A percentile compares a stretch with the other conserved stretches of the same genome.
Conservation (phyloP, 805 yeast genomes). For the Barnettozyma sucrosica region DNA sequence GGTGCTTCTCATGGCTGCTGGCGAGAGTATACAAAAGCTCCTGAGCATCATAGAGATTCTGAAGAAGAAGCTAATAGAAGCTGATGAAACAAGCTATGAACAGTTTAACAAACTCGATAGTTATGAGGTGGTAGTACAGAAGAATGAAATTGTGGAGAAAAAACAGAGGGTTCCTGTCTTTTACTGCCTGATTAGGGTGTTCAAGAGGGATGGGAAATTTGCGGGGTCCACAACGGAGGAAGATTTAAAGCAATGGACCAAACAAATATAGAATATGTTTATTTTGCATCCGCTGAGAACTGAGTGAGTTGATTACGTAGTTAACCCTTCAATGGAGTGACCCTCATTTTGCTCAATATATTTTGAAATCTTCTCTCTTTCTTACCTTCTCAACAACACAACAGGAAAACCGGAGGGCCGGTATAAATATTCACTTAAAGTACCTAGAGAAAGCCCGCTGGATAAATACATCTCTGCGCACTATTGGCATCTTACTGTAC, state of each 20-base stretch:
- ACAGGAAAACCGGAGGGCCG: not conserved
- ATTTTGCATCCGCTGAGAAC: no score
- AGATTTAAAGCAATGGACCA: conserved; percentile 19
- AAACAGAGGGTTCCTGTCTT: conserved; percentile 18
- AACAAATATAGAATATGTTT: not conserved
- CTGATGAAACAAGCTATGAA: conserved; percentile 4
- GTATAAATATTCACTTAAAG: no score
- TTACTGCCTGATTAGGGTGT: conserved; percentile 15
- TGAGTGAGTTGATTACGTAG: not conserved
- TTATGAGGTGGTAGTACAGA: conserved; percentile 12
- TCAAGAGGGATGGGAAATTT: not conserved
- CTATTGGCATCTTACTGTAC: not conserved
- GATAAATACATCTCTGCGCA: not conserved
- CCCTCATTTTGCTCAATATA: no score
- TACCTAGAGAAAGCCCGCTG: no score
- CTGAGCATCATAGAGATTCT: conserved; percentile 21
- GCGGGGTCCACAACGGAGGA: not conserved
- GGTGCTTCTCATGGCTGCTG: conserved; percentile 20
- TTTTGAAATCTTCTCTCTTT: not conserved
- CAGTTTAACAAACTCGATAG: conserved; percentile 23
- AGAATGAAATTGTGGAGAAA: conserved; percentile 20
- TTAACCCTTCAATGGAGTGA: not conserved
- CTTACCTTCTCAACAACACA: not conserved
- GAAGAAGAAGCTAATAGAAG: conserved; percentile 13
- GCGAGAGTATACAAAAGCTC: conserved; percentile 21